Base-by-base conservation (phyloP, 2,329 filamentous ascomycete genomes). In the Clarireedia hainanense region DNA sequence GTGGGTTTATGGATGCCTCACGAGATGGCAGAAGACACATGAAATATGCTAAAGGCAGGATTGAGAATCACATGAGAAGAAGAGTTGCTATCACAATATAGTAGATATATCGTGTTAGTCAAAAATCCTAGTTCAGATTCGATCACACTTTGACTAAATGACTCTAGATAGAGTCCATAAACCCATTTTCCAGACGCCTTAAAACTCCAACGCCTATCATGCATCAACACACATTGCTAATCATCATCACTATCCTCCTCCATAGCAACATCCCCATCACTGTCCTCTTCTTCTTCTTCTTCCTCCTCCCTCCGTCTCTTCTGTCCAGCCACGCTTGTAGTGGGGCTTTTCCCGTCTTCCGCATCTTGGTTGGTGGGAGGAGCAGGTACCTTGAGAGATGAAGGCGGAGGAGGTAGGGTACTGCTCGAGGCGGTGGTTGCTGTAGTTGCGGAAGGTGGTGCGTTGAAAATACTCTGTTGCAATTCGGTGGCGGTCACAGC, bases 381-480 rank as follows among this genome's bases (percentile, higher is more conserved):
- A 40, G 74, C 71, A 2, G 75, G 67, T 12, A 80, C 76, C 66
- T 81, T 81, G 30, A 69, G 55, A 7, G 55, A 61, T 46, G 58
- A 60, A 37, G 77, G 65, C 27, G 68, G 66, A 39, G 70, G 69
- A 26, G 73, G 68, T 52, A 70, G 65, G 58, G 71, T 68, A 49
- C 72, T 59, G 20, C 69, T 58, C 20, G 71, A 65, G 58, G 71
- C 68, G 50, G 72, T 59, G 20, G 69, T 57, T 20, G 71, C 57
- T 52, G 67, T 65, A 69, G 79, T 43, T 5, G 74, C 69, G 4
- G 76, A 80, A 1, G 82, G 80, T 17, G 83, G 80, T 6, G 83
- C 85, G 67, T 85, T 86, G 76, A 92, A 91, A 65, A 94, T 89
- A 68, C 85, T 88, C 68, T 88, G 86, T 69, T 91, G 87, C 47